phyloP scores from a whole-genome alignment of 306 rosid genomes.

The Cicer arietinum region DNA sequence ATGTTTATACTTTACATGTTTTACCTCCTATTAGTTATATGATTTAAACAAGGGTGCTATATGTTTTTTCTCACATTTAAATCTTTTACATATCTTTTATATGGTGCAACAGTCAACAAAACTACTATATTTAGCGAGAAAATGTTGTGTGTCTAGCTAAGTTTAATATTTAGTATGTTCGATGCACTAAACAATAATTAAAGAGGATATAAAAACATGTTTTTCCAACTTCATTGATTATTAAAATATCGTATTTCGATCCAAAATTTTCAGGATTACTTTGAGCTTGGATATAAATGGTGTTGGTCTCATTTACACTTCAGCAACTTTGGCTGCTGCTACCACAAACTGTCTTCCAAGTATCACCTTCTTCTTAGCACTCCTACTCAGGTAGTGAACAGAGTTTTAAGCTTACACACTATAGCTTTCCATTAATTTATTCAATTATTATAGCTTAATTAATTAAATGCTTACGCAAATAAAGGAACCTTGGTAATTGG shows the following conservation, averaged over 20 bases:
- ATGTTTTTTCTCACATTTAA: too few relatives aligned
- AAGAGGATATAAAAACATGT: background rate
- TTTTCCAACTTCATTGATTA: background rate
- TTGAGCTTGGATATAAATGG: slow-evolving; percentile 60
- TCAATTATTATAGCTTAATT: background rate
- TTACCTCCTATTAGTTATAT: too few relatives aligned
- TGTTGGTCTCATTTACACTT: slow-evolving; percentile 61
- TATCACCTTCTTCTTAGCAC: slow-evolving; percentile 75
- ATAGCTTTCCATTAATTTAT: slow-evolving; percentile 15
- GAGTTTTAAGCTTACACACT: background rate
- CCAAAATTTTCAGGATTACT: slow-evolving; percentile 56
- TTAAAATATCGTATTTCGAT: background rate
- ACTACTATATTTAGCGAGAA: too few relatives aligned
- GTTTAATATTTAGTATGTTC: too few relatives aligned
- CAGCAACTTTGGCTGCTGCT: slow-evolving; percentile 78
- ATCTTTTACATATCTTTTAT: too few relatives aligned
- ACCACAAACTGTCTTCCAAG: slow-evolving; percentile 70
- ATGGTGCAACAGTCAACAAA: too few relatives aligned
- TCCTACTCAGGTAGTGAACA: slow-evolving; percentile 56
- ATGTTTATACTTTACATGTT: too few relatives aligned
- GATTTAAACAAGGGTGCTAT: too few relatives aligned
- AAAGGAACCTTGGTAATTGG: too few relatives aligned
- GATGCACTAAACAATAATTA: too few relatives aligned
- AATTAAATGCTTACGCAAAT: too few relatives aligned
- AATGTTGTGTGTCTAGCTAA: too few relatives aligned